phyloP scores from a whole-genome alignment of 768 basidiomycete genomes.

The Tricholoma furcatifolium region DNA sequence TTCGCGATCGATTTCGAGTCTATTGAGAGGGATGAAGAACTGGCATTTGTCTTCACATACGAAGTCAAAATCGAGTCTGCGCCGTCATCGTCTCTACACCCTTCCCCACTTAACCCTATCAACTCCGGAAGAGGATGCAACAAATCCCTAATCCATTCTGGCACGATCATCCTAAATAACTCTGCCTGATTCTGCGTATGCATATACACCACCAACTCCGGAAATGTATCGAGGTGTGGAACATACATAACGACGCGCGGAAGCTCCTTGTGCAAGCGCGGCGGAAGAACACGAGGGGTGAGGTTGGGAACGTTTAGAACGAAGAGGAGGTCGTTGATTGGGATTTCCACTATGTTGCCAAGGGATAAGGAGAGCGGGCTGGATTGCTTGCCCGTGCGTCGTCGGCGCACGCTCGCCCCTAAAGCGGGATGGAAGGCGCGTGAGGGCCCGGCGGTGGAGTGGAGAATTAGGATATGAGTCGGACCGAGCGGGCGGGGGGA shows the following conservation, averaged over 20 bases:
- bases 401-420: not conserved
- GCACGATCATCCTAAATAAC: conserved; percentile 33
- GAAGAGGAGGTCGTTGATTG: conserved; percentile 39
- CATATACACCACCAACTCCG: conserved; percentile 33
- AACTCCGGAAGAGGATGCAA: conserved; percentile 30
- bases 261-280: conserved; percentile 32
- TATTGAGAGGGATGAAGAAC: not conserved
- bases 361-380: not conserved
- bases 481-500: conserved; percentile 35
- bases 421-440: not conserved
- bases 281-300: conserved; percentile 24
- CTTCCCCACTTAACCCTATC: not conserved
- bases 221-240: conserved; percentile 33
- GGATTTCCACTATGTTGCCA: conserved; percentile 28
- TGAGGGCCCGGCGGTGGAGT: conserved; percentile 8
- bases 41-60: not conserved
- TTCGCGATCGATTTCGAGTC: not conserved
- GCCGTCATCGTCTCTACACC: no score
- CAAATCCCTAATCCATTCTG: conserved; percentile 36
- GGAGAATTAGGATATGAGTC: conserved; percentile 34
- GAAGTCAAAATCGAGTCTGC: no score
- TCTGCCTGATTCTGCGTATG: conserved; percentile 39
- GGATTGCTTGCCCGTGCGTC: not conserved
- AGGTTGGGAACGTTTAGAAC: conserved; percentile 35
- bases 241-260: conserved; percentile 30